These are phyloP conservation scores for Tillandsia leiboldiana DNA, from an alignment of 176 grass and related monocot genomes.

Conservation along the genomic window DNA sequence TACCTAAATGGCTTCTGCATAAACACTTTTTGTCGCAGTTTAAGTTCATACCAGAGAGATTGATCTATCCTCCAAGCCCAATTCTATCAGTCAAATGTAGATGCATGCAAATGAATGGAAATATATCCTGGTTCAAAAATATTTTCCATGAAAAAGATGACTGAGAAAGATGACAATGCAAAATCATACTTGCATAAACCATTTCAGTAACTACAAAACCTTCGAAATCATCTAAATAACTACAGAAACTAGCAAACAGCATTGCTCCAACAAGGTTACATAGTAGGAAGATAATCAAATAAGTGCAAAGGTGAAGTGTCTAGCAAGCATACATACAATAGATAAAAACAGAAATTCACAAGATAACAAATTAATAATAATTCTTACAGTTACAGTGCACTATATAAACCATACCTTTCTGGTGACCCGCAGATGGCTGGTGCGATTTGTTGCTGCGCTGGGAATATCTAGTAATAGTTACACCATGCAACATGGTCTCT, in stretches of 20 bases:
- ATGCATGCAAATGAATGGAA: too few relatives aligned
- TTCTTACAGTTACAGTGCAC: neutral
- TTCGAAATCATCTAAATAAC: neutral
- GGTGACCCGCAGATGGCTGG: slow-evolving; percentile 30
- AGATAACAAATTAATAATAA: neutral
- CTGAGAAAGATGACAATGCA: neutral
- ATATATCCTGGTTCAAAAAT: too few relatives aligned
- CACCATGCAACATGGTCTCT: slow-evolving; percentile 26
- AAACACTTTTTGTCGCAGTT: too few relatives aligned
- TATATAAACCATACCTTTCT: slow-evolving; percentile 42
- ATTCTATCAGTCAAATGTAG: too few relatives aligned
- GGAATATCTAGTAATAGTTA: slow-evolving; percentile 26
- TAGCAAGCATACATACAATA: neutral
- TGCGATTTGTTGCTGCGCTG: slow-evolving; percentile 35
- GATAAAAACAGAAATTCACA: neutral
- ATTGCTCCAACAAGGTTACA: neutral
- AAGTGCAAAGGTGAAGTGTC: too few relatives aligned
- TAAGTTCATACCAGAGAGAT: too few relatives aligned
- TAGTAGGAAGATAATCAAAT: too few relatives aligned
- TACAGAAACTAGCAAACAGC: neutral
- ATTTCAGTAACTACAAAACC: neutral
- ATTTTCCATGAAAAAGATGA: too few relatives aligned
- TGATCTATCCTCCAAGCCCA: too few relatives aligned
- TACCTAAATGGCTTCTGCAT: too few relatives aligned
- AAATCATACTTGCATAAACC: neutral